phyloP scores from a whole-genome alignment of 371 early-diverging fungal species.

The Apophysomyces trapeziformis region DNA sequence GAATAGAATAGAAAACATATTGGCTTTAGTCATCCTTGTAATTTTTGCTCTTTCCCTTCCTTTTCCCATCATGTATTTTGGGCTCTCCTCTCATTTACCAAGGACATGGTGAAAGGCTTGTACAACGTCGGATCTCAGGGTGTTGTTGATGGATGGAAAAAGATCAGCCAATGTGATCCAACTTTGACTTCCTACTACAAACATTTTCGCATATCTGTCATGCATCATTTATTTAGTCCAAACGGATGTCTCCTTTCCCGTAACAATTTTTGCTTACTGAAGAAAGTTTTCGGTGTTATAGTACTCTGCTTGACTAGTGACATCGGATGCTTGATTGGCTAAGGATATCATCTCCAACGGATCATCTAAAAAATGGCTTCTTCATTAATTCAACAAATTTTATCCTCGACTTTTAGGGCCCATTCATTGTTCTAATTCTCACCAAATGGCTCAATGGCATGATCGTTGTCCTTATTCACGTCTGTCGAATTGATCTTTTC shows the following conservation, averaged over 20 bases:
- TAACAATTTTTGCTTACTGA: constrained; percentile 1
- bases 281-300: constrained; percentile 3
- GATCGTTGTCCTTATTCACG: too few relatives aligned
- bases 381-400: background rate
- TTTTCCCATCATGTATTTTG: too few relatives aligned
- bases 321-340: background rate
- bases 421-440: too few relatives aligned
- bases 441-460: too few relatives aligned
- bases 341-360: background rate
- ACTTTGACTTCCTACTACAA: constrained; percentile 2
- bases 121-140: constrained; percentile 11
- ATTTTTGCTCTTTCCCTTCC: too few relatives aligned
- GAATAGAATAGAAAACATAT: too few relatives aligned
- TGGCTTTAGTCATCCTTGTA: too few relatives aligned
- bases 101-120: constrained; percentile 13
- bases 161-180: background rate
- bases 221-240: background rate
- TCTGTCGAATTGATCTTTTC: too few relatives aligned
- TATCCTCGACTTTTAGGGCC: too few relatives aligned
- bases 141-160: constrained; percentile 5
- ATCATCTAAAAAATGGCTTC: background rate
- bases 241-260: background rate
- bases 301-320: background rate
- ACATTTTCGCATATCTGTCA: constrained; percentile 7
- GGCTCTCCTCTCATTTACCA: background rate